Conservation (phyloP, 139 green algal species). For the Chlamydomonas incerta region DNA sequence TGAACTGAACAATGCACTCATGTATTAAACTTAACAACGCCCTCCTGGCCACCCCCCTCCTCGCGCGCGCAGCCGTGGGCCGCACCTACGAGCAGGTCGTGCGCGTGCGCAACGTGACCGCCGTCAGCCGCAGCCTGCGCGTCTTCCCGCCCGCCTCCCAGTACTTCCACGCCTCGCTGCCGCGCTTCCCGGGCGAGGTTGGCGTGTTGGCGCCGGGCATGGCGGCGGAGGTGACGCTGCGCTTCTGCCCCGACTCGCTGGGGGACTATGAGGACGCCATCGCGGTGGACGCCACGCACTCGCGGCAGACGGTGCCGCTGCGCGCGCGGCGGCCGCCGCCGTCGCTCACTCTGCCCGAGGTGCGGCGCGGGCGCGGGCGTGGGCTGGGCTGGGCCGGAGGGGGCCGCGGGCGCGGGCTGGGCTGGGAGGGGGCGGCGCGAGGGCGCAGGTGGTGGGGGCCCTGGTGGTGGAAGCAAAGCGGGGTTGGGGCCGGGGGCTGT, state of each 20-base stretch:
- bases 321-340: conserved; percentile 64
- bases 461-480: no score
- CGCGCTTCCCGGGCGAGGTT: conserved; percentile 52
- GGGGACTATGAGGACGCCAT: conserved; percentile 78
- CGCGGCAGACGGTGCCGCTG: conserved; percentile 63
- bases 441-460: no score
- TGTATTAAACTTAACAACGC: no score
- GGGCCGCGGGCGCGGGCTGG: no score
- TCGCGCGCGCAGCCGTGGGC: conserved; percentile 18
- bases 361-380: not conserved
- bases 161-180: conserved; percentile 74
- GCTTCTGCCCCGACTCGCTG: conserved; percentile 77
- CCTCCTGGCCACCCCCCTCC: not conserved
- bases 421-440: no score
- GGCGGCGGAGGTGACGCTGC: conserved; percentile 63
- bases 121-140: conserved; percentile 54
- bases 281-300: conserved; percentile 59
- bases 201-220: conserved; percentile 71
- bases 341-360: conserved; percentile 62
- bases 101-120: conserved; percentile 68
- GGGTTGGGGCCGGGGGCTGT: no score
- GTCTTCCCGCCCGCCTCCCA: conserved; percentile 67
- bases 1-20: not conserved
- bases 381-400: not conserved
- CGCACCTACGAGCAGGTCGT: conserved; percentile 59